phyloP scores from a whole-genome alignment of 2,329 filamentous ascomycete species.

The Colletotrichum sp. region DNA sequence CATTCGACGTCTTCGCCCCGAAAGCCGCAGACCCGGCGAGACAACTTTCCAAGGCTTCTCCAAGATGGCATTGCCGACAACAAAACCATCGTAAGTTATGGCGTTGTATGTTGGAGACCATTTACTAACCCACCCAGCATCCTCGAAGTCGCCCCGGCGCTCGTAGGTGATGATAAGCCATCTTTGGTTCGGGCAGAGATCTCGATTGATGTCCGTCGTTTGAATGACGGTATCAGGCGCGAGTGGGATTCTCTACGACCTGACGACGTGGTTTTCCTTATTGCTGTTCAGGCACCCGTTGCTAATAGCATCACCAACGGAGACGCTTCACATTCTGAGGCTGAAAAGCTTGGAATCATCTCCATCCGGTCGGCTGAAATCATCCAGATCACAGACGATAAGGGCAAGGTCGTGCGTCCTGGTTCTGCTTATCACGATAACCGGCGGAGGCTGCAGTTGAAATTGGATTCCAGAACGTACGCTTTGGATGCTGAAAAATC shows the following conservation, averaged over 20 bases:
- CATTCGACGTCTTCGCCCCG: slow-evolving; percentile 79
- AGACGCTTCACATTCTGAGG: slow-evolving; percentile 45
- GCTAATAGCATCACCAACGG: slow-evolving; percentile 60
- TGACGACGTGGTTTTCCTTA: slow-evolving; percentile 88
- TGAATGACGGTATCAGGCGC: slow-evolving; percentile 76
- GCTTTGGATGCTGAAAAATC: slow-evolving; percentile 74
- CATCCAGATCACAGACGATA: slow-evolving; percentile 84
- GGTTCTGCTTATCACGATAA: slow-evolving; percentile 66
- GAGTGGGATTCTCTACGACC: slow-evolving; percentile 91
- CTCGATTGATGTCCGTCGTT: slow-evolving; percentile 77
- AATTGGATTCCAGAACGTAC: slow-evolving; percentile 80
- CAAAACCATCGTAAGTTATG: slow-evolving; percentile 68
- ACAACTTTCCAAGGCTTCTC: slow-evolving; percentile 83
- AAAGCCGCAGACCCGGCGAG: slow-evolving; percentile 65
- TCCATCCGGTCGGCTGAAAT: slow-evolving; percentile 84
- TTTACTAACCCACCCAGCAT: slow-evolving; percentile 52
- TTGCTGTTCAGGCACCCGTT: slow-evolving; percentile 72
- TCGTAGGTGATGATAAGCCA: slow-evolving; percentile 84
- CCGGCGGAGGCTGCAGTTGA: slow-evolving; percentile 76
- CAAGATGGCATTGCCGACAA: slow-evolving; percentile 88
- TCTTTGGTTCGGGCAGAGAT: slow-evolving; percentile 87
- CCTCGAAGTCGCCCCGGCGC: slow-evolving; percentile 81
- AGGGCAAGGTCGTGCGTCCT: slow-evolving; percentile 75
- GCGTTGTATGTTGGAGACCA: neutral
- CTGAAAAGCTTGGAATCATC: slow-evolving; percentile 70